These are phyloP conservation scores for Gracilaria caudata DNA, from an alignment of 23 red algal genomes.

Conservation along the genomic window DNA sequence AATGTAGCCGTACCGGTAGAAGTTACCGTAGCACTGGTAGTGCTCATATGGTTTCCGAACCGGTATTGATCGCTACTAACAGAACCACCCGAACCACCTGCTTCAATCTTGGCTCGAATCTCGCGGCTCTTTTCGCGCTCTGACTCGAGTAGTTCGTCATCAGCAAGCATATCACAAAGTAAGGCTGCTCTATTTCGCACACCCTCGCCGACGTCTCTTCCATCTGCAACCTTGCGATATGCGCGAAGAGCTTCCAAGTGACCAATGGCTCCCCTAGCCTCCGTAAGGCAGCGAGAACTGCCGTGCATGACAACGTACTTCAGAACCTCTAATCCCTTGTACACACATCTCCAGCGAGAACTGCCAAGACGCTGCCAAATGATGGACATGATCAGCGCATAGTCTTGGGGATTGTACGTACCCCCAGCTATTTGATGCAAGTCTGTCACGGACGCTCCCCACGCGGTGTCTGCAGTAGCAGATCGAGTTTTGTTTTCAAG, in stretches of 20 bases:
- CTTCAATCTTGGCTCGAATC: slow-evolving; percentile 78
- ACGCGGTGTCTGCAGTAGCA: slow-evolving; percentile 80
- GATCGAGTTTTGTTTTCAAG: slow-evolving; percentile 93
- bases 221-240: slow-evolving; percentile 78
- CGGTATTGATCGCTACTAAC: slow-evolving; percentile 67
- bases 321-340: slow-evolving; percentile 90
- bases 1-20: slow-evolving; percentile 14
- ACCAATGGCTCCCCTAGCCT: slow-evolving; percentile 66
- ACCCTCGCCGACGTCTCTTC: slow-evolving; percentile 79
- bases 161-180: slow-evolving; percentile 79
- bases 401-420: slow-evolving; percentile 83
- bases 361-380: slow-evolving; percentile 88
- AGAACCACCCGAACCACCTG: slow-evolving; percentile 35
- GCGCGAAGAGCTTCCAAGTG: slow-evolving; percentile 79
- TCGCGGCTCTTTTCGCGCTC: slow-evolving; percentile 82
- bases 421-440: slow-evolving; percentile 83
- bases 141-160: slow-evolving; percentile 74
- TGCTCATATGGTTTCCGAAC: neutral
- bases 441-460: slow-evolving; percentile 79
- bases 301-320: slow-evolving; percentile 86
- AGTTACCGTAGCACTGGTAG: neutral
- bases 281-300: slow-evolving; percentile 63
- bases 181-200: slow-evolving; percentile 82
- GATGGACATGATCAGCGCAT: slow-evolving; percentile 92
- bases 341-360: slow-evolving; percentile 87